These are phyloP conservation scores for Hemileccinum hortonii DNA, from an alignment of 1,284 basidiomycete genomes.

Conservation along the genomic window DNA sequence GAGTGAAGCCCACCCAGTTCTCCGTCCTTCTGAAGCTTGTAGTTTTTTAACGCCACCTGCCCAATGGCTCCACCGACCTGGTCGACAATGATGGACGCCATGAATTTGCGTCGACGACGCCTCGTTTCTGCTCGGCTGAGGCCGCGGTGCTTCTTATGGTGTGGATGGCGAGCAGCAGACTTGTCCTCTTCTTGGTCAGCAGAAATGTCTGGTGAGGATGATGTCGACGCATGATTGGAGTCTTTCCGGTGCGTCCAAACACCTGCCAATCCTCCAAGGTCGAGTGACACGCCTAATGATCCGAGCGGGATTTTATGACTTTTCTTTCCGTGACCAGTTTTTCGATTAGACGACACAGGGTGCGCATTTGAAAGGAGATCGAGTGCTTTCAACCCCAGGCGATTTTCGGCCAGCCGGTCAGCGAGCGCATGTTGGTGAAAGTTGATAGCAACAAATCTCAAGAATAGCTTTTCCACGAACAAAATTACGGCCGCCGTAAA, in stretches of 20 bases:
- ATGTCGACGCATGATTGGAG: slow-evolving; percentile 10
- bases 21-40: slow-evolving; percentile 56
- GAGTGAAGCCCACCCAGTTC: slow-evolving; percentile 62
- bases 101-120: slow-evolving; percentile 49
- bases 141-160: slow-evolving; percentile 17
- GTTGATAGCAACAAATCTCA: slow-evolving; percentile 75
- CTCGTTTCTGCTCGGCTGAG: slow-evolving; percentile 36
- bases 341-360: slow-evolving; percentile 34
- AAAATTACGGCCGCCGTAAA: slow-evolving; percentile 64
- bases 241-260: slow-evolving; percentile 30
- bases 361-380: slow-evolving; percentile 69
- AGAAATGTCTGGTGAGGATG: slow-evolving; percentile 7
- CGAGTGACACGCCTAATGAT: slow-evolving; percentile 34
- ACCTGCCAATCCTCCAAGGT: slow-evolving; percentile 27
- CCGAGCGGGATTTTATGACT: slow-evolving; percentile 33
- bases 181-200: slow-evolving; percentile 16
- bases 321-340: slow-evolving; percentile 36
- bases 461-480: slow-evolving; percentile 67
- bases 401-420: slow-evolving; percentile 69
- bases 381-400: slow-evolving; percentile 63
- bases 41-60: slow-evolving; percentile 70
- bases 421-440: slow-evolving; percentile 74
- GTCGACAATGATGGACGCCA: slow-evolving; percentile 67
- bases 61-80: slow-evolving; percentile 68
- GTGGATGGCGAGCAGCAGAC: slow-evolving; percentile 19